Percentiles rank a stretch among this genome's conserved stretches.
Evolutionary conservation across 306 rosid genomes (phyloP).

Genomic region (Vachellia pachyceras): DNA sequence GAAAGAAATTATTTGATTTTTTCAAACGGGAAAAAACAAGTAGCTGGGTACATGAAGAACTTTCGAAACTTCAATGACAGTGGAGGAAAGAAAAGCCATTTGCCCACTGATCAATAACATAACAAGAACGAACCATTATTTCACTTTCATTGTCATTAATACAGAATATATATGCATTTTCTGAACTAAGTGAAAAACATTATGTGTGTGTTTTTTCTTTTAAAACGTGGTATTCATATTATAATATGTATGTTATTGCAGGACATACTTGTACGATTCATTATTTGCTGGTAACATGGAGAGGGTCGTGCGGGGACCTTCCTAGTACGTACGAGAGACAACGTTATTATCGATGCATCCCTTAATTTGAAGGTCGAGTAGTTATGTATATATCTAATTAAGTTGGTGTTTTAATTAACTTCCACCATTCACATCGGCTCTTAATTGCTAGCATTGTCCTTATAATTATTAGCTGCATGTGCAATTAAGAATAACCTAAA

Average conservation of each 20-base stretch:
- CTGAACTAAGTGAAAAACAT: too few relatives aligned
- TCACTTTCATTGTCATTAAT: too few relatives aligned
- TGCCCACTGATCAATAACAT: too few relatives aligned
- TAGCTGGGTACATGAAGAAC: neutral
- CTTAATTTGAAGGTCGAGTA: neutral
- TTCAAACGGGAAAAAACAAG: too few relatives aligned
- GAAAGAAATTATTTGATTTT: too few relatives aligned
- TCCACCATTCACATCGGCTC: neutral
- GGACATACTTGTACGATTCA: neutral
- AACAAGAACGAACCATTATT: too few relatives aligned
- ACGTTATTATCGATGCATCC: neutral
- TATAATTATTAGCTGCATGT: neutral
- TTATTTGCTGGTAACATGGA: constrained; percentile 26
- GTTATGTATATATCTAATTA: neutral
- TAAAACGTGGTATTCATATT: neutral
- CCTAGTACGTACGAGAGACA: neutral
- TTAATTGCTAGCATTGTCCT: neutral
- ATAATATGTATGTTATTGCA: neutral
- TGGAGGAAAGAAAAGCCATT: too few relatives aligned
- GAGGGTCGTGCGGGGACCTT: constrained; percentile 31
- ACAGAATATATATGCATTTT: too few relatives aligned
- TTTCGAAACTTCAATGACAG: too few relatives aligned
- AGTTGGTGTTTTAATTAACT: neutral
- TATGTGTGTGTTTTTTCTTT: neutral
- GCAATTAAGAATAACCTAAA: neutral